A percentile compares a stretch with the other conserved stretches of the same genome.
Evolutionary conservation across 768 basidiomycete species (phyloP).

Genomic region (Collybia sordida): DNA sequence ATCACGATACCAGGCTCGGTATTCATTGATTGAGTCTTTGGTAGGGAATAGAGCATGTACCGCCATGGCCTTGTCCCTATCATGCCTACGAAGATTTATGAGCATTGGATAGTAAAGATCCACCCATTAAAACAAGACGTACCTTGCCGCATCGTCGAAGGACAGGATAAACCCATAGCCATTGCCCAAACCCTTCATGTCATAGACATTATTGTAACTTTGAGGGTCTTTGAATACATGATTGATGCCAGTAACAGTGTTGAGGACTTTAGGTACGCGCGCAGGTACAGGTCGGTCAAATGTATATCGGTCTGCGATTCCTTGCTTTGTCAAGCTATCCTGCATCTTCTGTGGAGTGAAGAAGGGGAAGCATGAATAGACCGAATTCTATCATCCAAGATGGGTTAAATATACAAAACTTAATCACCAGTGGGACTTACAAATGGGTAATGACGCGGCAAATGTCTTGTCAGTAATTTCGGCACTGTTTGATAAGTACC

Average conservation of each 20-base stretch:
- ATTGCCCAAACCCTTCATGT: conserved; percentile 20
- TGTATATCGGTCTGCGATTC: conserved; percentile 35
- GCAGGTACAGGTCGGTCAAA: conserved; percentile 35
- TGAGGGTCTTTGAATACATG: conserved; percentile 30
- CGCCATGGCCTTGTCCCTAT: conserved; percentile 26
- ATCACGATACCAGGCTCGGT: conserved; percentile 28
- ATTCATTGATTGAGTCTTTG: conserved; percentile 23
- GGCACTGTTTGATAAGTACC: not conserved
- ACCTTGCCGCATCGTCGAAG: conserved; percentile 38
- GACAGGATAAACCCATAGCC: conserved; percentile 41
- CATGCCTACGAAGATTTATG: conserved; percentile 24
- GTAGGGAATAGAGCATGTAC: conserved; percentile 36
- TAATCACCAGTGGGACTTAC: conserved; percentile 1
- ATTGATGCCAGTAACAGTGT: conserved; percentile 32
- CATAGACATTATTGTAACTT: conserved; percentile 37
- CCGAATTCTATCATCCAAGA: conserved; percentile 3
- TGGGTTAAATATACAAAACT: not conserved
- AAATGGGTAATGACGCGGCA: conserved; percentile 9
- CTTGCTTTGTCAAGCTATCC: conserved; percentile 36
- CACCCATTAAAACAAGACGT: not conserved
- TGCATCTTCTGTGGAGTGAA: conserved; percentile 43
- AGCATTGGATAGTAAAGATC: too few relatives aligned
- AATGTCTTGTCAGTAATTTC: not conserved
- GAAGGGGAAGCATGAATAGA: conserved; percentile 27
- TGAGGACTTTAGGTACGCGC: conserved; percentile 28